Base-by-base conservation (phyloP, 257 asterid species). In the Salvia miltiorrhiza region DNA sequence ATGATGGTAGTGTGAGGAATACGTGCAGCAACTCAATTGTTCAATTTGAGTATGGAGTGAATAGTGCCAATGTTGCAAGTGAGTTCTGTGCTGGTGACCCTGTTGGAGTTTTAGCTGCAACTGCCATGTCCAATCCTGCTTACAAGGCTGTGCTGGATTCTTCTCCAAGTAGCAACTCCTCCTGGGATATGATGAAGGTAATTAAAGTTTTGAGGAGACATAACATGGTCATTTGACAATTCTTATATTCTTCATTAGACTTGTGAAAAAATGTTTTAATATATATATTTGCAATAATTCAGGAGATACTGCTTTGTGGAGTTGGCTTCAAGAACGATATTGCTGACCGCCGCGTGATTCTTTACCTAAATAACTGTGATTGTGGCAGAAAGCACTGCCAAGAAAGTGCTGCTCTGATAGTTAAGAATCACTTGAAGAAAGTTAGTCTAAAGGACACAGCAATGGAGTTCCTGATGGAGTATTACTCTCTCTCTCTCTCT, bases 101-200 rank as follows among this genome's bases (percentile, higher is more conserved):
- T 49, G 97, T 94, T 60, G 99, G 99, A 67, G 99, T 94, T 8
- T 82, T 94, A 78, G 97, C 97, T 72, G 97, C 99, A 67, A 94
- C 99, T 64, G 97, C 99, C 53, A 94, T 94, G 97, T 94, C 99
- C 32, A 94, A 91, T 85, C 99, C 99, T 26, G 99, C 99, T 3
- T 94, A 94, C 84, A 94, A 94, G 84, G 99, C 99, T 7, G 99
- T 94, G 43, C 84, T 94, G 65, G 99, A 94, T 89, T 94, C 99
- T 70, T 91, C 99, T 72, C 82, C 97, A 20, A 94, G 95, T 69
- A 94, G 99, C 80, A 91, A 94, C 75, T 86, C 92, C 37, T 89
- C 99, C 49, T 94, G 99, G 99, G 94, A 91, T 77, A 94, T 94
- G 97, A 94, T 94, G 99, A 94, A 94, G 93, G 99, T 90, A 71